Conservation (phyloP, 805 yeast species). For the Metschnikowia cerradonensis region DNA sequence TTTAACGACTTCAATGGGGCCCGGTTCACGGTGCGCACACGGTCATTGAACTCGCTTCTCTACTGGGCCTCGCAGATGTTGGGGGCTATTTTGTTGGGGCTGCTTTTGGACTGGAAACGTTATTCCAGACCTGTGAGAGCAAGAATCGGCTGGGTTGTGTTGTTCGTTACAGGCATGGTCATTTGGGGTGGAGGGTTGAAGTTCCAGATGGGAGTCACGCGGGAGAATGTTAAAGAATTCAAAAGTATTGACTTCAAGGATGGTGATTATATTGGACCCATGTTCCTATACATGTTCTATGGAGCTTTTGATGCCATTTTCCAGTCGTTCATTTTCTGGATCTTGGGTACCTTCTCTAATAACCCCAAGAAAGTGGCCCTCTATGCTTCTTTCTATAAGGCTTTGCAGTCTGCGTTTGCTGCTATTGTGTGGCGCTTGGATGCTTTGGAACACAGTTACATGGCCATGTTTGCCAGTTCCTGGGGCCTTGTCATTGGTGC, state of each 20-base stretch:
- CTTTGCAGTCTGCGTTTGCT: slow-evolving; percentile 61
- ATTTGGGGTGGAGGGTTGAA: slow-evolving; percentile 60
- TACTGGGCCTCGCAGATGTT: slow-evolving; percentile 60
- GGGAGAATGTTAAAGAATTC: slow-evolving; percentile 30
- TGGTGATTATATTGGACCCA: slow-evolving; percentile 49
- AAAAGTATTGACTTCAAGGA: slow-evolving; percentile 45
- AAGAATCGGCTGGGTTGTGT: slow-evolving; percentile 39
- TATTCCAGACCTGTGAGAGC: slow-evolving; percentile 45
- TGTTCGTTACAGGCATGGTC: slow-evolving; percentile 39
- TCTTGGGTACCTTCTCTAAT: slow-evolving; percentile 56
- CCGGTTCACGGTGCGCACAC: slow-evolving; percentile 53
- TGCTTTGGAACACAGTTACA: slow-evolving; percentile 35
- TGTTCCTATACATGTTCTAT: slow-evolving; percentile 60
- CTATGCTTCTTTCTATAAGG: slow-evolving; percentile 61
- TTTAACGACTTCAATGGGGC: slow-evolving; percentile 55
- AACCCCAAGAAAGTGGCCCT: slow-evolving; percentile 52
- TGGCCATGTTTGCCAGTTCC: slow-evolving; percentile 42
- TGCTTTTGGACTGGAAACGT: slow-evolving; percentile 41
- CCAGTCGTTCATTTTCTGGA: slow-evolving; percentile 57
- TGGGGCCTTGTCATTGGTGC: slow-evolving; percentile 52
- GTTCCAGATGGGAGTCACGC: slow-evolving; percentile 41
- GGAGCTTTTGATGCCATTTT: slow-evolving; percentile 58
- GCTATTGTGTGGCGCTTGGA: slow-evolving; percentile 60
- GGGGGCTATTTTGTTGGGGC: slow-evolving; percentile 51
- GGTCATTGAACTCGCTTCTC: slow-evolving; percentile 57